phyloP scores from a whole-genome alignment of 2,329 filamentous ascomycete species.

The Tolypocladium pustulatum region DNA sequence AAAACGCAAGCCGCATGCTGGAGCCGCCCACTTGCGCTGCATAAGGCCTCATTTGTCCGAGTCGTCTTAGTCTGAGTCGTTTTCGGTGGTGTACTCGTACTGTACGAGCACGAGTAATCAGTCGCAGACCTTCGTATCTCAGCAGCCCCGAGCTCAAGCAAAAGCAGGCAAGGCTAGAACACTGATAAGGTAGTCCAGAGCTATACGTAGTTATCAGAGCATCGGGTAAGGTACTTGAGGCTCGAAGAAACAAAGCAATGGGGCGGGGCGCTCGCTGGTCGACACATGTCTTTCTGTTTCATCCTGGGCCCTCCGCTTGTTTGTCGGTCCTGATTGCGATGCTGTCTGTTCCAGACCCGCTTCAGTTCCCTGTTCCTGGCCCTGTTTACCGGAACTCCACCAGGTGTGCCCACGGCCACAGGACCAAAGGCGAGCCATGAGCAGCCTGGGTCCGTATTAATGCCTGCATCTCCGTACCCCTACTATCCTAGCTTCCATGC shows the following conservation, averaged over 20 bases:
- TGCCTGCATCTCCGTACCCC: too few relatives aligned
- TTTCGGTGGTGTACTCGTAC: too few relatives aligned
- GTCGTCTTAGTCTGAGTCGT: too few relatives aligned
- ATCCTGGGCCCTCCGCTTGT: not conserved
- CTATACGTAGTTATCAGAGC: not conserved
- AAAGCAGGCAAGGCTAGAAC: not conserved
- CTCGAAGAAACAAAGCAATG: not conserved
- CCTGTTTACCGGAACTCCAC: not conserved
- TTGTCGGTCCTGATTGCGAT: not conserved
- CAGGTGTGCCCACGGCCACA: not conserved
- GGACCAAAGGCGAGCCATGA: not conserved
- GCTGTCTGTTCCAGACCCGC: not conserved
- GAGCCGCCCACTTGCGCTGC: not conserved
- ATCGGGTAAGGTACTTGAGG: not conserved
- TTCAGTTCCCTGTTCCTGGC: not conserved
- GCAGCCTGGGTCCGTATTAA: not conserved
- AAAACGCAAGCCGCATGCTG: not conserved
- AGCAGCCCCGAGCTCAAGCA: not conserved
- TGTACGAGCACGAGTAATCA: too few relatives aligned
- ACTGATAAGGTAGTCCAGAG: not conserved
- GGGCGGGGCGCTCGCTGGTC: not conserved
- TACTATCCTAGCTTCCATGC: too few relatives aligned
- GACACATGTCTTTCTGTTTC: not conserved
- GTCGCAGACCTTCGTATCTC: too few relatives aligned
- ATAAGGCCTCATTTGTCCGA: not conserved